Conservation (phyloP, 2,329 filamentous ascomycete genomes). For the Fonsecaea pedrosoi region DNA sequence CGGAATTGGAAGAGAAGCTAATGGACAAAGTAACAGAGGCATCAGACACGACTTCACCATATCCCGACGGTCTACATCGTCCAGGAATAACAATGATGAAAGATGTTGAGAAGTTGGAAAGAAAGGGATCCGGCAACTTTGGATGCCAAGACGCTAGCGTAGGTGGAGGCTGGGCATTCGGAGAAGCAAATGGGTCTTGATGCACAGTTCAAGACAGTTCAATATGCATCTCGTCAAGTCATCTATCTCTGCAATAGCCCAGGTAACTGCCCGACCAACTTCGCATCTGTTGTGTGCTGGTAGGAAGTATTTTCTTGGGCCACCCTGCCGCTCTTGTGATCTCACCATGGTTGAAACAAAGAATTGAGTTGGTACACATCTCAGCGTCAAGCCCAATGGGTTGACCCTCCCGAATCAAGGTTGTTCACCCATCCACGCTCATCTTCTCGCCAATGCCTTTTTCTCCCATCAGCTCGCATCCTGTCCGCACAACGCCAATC, state of each 20-base stretch:
- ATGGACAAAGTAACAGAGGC: not conserved
- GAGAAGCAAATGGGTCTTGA: not conserved
- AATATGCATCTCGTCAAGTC: too few species aligned
- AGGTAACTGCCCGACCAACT: not conserved
- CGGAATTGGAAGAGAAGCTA: not conserved
- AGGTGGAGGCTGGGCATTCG: not conserved
- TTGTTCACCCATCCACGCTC: slow-evolving; percentile 32
- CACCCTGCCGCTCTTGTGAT: too few species aligned
- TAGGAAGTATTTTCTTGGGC: too few species aligned
- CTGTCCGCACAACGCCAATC: slow-evolving; percentile 84
- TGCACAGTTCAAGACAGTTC: not conserved
- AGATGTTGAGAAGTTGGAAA: not conserved
- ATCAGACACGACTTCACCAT: not conserved
- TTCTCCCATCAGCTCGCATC: slow-evolving; percentile 74
- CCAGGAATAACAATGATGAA: not conserved
- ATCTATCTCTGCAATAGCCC: not conserved
- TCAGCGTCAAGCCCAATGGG: not conserved
- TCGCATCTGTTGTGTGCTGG: too few species aligned
- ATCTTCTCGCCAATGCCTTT: slow-evolving; percentile 43
- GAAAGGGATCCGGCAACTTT: not conserved
- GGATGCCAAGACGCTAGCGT: not conserved
- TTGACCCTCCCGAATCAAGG: not conserved
- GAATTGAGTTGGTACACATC: not conserved
- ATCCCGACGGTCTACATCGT: not conserved
- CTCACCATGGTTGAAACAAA: too few species aligned